phyloP scores from a whole-genome alignment of 345 rosid species.

The Eucalyptus camaldulensis region DNA sequence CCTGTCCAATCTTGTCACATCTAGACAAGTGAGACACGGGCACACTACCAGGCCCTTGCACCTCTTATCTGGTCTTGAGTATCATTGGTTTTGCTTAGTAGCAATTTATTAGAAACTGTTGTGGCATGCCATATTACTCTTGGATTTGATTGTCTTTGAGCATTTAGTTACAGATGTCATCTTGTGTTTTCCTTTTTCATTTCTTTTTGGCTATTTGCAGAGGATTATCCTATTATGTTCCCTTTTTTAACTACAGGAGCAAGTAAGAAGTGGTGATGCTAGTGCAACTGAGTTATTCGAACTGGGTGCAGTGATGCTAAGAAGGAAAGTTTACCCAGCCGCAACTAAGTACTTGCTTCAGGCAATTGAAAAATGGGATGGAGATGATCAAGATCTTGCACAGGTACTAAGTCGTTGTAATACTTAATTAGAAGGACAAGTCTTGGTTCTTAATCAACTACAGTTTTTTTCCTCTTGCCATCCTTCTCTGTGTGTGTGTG shows the following conservation, averaged over 20 bases:
- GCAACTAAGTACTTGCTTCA: slow-evolving; percentile 75
- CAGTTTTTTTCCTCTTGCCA: background rate
- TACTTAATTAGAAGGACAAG: background rate
- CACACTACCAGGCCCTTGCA: background rate
- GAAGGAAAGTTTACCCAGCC: slow-evolving; percentile 88
- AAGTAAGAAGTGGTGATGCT: slow-evolving; percentile 99
- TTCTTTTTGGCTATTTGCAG: background rate
- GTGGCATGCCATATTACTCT: background rate
- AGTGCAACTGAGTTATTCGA: slow-evolving; percentile 87
- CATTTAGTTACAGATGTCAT: background rate
- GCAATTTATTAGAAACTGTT: background rate
- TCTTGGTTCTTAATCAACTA: background rate
- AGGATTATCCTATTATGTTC: background rate
- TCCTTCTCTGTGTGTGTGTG: background rate
- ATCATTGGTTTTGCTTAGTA: background rate
- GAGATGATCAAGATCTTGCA: slow-evolving; percentile 97
- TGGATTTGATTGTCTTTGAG: background rate
- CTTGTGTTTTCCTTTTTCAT: background rate
- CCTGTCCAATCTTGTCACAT: background rate
- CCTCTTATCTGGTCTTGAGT: background rate
- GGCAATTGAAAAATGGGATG: slow-evolving; percentile 95
- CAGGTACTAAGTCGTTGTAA: slow-evolving; percentile 40
- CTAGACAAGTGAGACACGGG: background rate
- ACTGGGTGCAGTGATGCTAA: slow-evolving; percentile 92
- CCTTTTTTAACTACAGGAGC: slow-evolving; percentile 42